phyloP scores from a whole-genome alignment of 1,139 yeast genomes.

The Schizosaccharomyces versatilis region DNA sequence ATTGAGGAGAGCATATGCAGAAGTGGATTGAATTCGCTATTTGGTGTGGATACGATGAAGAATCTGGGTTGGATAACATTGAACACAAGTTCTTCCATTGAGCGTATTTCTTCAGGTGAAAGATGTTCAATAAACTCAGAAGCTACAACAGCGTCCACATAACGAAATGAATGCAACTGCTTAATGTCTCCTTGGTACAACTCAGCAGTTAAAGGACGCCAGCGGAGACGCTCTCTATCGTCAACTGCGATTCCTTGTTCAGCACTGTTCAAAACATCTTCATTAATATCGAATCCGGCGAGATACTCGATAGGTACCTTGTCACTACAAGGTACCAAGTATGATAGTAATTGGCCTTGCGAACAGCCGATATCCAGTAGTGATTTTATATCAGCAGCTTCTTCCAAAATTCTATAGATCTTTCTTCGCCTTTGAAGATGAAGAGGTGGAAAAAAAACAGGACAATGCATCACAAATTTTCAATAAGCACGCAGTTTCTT shows the following conservation, averaged over 20 bases:
- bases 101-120: slow-evolving; percentile 2
- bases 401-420: neutral
- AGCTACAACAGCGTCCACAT: slow-evolving; percentile 8
- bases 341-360: slow-evolving; percentile 5
- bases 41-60: slow-evolving; percentile 7
- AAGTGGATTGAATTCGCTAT: slow-evolving; percentile 7
- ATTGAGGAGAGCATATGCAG: neutral
- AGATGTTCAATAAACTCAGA: slow-evolving; percentile 8
- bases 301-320: slow-evolving; percentile 5
- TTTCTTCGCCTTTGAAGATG: neutral
- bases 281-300: slow-evolving; percentile 6
- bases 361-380: slow-evolving; percentile 8
- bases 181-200: slow-evolving; percentile 3
- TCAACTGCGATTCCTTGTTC: neutral
- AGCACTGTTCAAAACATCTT: neutral
- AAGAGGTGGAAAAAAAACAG: neutral
- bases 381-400: neutral
- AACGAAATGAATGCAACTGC: neutral
- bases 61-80: slow-evolving; percentile 3
- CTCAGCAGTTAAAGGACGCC: slow-evolving; percentile 3
- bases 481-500: no score
- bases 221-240: slow-evolving; percentile 1
- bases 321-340: slow-evolving; percentile 5
- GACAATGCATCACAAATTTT: neutral
- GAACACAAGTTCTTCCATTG: neutral